Percentiles rank a stretch among this genome's conserved stretches.
Conservation (phyloP, 192 early-diverging fungal species). For the Coemansia sp. region DNA sequence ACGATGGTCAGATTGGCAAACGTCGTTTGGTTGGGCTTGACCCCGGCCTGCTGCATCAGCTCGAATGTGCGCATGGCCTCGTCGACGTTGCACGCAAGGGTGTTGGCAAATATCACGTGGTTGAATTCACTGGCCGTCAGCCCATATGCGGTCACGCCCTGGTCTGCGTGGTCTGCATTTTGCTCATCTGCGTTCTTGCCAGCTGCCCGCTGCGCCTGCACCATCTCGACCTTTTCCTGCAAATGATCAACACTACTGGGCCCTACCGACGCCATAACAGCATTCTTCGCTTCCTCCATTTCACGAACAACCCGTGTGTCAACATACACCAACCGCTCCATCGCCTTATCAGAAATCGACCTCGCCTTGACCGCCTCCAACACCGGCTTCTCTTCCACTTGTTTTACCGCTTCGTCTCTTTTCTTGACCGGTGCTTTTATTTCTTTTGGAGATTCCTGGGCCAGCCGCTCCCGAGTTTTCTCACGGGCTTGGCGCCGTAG, state of each 20-base stretch:
- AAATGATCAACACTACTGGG: conserved; percentile 16
- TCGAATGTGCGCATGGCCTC: conserved; percentile 68
- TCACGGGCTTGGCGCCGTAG: conserved; percentile 22
- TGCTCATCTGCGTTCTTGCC: conserved; percentile 13
- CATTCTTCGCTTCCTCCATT: conserved; percentile 42
- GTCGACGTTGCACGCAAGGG: conserved; percentile 57
- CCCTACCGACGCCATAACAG: conserved; percentile 32
- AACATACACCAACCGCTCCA: conserved; percentile 46
- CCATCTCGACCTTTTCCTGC: conserved; percentile 22
- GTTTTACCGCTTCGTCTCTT: no score
- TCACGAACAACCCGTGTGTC: conserved; percentile 45
- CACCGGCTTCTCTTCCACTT: no score
- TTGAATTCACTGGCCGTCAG: conserved; percentile 50
- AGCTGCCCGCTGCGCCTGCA: not conserved
- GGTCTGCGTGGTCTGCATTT: not conserved
- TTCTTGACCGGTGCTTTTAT: no score
- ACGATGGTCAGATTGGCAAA: conserved; percentile 80
- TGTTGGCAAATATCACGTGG: conserved; percentile 63
- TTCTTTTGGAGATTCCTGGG: not conserved
- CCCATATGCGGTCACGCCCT: conserved; percentile 10
- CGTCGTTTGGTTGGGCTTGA: conserved; percentile 66
- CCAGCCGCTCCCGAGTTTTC: not conserved
- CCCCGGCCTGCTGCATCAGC: conserved; percentile 59
- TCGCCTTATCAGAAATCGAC: conserved; percentile 29
- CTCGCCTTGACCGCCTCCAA: not conserved